Evolutionary conservation across 23 red algal genomes (phyloP), one percentile per base, ranked within the genome.

Genomic region (Gracilaria gracilis): DNA sequence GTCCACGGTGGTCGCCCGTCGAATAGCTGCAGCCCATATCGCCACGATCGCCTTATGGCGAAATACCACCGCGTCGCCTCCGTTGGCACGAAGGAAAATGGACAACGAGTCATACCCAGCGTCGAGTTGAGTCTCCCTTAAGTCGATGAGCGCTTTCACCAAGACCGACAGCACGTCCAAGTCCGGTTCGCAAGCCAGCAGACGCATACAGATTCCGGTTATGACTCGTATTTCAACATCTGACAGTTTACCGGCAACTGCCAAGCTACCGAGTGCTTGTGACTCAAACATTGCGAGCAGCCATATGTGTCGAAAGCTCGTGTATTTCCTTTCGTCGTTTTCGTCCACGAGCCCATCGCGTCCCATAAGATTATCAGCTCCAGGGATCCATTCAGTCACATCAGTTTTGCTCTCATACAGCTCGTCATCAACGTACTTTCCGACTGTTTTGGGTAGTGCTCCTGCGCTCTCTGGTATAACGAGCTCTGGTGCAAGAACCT

Each of bases 1-100:
- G 17, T 25, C 65, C 12, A 16, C 23, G 2, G 12, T 3, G 1
- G 24, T 38, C 31, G 65, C 65, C 44, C 32, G 44, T 19, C 49
- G 65, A 16, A 88, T 57, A 12, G 55, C 11, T 13, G 44, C 66
- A 13, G 67, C 39, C 84, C 84, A 88, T 55, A 88, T 76, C 39
- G 29, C 66, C 19, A 48, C 84, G 55, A 88, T 67, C 42, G 84
- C 84, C 72, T 55, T 75, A 39, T 88, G 84, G 16, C 84, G 67
- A 27, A 88, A 46, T 48, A 66, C 32, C 21, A 53, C 64, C 17
- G 44, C 69, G 17, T 23, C 50, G n/a, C 28, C 32, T 23, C 47
- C 72, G 17, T 24, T 9, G 39, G 67, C 66, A 23, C 23, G 23
- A 20, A 88, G 57, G n/a, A 88, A 34, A 70, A 76, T 25, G 17